A percentile compares a stretch with the other conserved stretches of the same genome.
phyloP scores from a whole-genome alignment of 2,329 filamentous ascomycete genomes.

The Fusarium neocosmosporiellum region DNA sequence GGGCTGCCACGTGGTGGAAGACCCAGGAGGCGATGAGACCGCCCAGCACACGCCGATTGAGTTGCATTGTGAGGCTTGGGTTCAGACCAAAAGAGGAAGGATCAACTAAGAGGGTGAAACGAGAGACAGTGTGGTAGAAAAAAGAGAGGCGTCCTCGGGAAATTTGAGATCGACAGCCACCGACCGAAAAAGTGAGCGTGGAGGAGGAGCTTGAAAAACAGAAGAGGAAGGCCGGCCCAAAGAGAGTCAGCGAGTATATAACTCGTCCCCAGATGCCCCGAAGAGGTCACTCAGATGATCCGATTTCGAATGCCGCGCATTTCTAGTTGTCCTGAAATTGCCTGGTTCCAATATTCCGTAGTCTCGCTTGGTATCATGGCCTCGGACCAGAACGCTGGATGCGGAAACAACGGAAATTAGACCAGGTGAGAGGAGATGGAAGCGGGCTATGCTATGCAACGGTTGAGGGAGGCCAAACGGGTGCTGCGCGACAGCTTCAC shows the following conservation, averaged over 20 bases:
- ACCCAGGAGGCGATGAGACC: conserved; percentile 14
- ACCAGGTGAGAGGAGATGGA: not conserved
- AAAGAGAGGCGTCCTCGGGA: not conserved
- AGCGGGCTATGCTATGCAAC: not conserved
- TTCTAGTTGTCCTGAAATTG: not conserved
- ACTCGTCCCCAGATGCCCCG: not conserved
- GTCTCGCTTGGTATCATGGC: conserved; percentile 49
- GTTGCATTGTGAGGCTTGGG: conserved; percentile 3
- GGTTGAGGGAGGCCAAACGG: not conserved
- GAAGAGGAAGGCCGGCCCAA: not conserved
- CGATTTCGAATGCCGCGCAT: not conserved
- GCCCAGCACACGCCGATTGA: conserved; percentile 11
- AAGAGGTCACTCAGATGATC: not conserved
- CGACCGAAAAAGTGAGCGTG: not conserved
- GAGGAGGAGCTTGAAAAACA: not conserved
- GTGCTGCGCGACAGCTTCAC: not conserved
- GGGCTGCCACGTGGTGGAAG: conserved; percentile 14
- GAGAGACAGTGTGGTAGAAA: not conserved
- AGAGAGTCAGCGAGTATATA: not conserved
- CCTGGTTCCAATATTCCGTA: conserved; percentile 43
- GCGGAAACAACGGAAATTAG: not conserved
- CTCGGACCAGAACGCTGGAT: not conserved
- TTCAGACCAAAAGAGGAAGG: not conserved
- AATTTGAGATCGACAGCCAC: not conserved
- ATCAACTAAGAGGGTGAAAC: not conserved